phyloP scores from a whole-genome alignment of 805 yeast genomes.

The Yarrowia alimentaria region DNA sequence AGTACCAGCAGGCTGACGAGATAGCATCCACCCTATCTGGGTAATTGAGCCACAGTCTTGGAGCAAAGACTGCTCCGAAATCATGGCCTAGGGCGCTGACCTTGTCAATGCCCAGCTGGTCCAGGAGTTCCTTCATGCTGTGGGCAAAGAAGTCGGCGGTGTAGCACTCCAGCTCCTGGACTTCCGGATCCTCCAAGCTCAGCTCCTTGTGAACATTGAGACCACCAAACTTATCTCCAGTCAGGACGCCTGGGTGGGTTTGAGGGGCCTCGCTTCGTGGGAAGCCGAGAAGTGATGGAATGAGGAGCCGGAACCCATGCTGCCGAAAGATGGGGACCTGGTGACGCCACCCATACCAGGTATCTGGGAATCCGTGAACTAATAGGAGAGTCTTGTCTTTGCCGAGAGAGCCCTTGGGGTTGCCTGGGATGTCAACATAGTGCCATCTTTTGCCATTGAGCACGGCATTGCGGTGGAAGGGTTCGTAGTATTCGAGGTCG shows the following conservation, averaged over 20 bases:
- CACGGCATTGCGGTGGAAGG: conserved; percentile 17
- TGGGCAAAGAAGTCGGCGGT: conserved; percentile 10
- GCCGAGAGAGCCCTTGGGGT: conserved; percentile 4
- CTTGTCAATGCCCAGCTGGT: conserved; percentile 9
- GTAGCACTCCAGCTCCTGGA: conserved; percentile 17
- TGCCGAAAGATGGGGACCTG: conserved; percentile 11
- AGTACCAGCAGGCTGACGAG: conserved; percentile 24
- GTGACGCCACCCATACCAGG: conserved; percentile 27
- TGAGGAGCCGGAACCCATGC: conserved; percentile 12
- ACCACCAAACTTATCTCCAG: conserved; percentile 3
- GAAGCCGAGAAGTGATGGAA: conserved; percentile 13
- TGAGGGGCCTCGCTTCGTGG: conserved; percentile 22
- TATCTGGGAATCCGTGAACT: conserved; percentile 24
- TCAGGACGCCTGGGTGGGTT: background rate
- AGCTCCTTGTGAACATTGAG: conserved; percentile 13
- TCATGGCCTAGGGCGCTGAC: conserved; percentile 16
- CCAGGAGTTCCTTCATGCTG: conserved; percentile 5
- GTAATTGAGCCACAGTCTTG: conserved; percentile 6
- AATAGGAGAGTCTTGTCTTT: background rate
- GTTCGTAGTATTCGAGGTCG: conserved; percentile 12
- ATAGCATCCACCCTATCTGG: conserved; percentile 18
- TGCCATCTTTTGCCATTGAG: conserved; percentile 28
- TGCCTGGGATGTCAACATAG: conserved; percentile 24
- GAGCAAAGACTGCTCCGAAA: conserved; percentile 23
- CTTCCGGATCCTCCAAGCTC: conserved; percentile 4